Percentiles rank a stretch among this genome's conserved stretches.
Conservation (phyloP, 352 stramenopile genomes). For the Elongisporangium undulatum region DNA sequence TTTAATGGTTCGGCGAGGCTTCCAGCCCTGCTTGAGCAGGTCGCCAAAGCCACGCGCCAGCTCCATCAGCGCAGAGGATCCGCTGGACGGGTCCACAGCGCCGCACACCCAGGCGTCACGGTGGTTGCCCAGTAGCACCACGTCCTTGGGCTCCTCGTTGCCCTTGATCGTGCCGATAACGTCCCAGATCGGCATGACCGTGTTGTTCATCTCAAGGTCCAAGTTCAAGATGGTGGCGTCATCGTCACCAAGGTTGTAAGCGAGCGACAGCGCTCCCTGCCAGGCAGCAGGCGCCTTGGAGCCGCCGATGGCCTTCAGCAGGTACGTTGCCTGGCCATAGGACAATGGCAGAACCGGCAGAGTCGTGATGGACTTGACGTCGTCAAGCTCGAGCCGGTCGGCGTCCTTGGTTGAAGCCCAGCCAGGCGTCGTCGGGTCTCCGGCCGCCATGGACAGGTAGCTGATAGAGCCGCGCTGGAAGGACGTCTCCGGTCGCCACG, state of each 20-base stretch:
- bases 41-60: conserved; percentile 67
- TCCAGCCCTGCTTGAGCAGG: conserved; percentile 64
- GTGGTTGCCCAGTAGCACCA: conserved; percentile 88
- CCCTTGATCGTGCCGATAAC: conserved; percentile 78
- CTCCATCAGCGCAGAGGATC: conserved; percentile 77
- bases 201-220: conserved; percentile 74
- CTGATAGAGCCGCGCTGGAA: conserved; percentile 86
- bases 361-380: conserved; percentile 44
- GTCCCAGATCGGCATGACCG: conserved; percentile 74
- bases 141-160: conserved; percentile 44
- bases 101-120: conserved; percentile 90
- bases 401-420: conserved; percentile 40
- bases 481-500: conserved; percentile 63
- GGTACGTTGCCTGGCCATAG: conserved; percentile 77
- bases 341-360: conserved; percentile 64
- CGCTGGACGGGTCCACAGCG: conserved; percentile 77
- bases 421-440: conserved; percentile 61
- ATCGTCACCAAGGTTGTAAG: conserved; percentile 76
- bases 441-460: conserved; percentile 70
- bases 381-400: conserved; percentile 32
- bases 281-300: conserved; percentile 45
- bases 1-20: conserved; percentile 73
- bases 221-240: conserved; percentile 56
- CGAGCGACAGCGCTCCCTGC: conserved; percentile 58
- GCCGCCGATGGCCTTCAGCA: conserved; percentile 67